Evolutionary conservation across 2,329 filamentous ascomycete species (phyloP), one percentile per base, ranked within the genome.

Genomic region (Camillea tinctor): DNA sequence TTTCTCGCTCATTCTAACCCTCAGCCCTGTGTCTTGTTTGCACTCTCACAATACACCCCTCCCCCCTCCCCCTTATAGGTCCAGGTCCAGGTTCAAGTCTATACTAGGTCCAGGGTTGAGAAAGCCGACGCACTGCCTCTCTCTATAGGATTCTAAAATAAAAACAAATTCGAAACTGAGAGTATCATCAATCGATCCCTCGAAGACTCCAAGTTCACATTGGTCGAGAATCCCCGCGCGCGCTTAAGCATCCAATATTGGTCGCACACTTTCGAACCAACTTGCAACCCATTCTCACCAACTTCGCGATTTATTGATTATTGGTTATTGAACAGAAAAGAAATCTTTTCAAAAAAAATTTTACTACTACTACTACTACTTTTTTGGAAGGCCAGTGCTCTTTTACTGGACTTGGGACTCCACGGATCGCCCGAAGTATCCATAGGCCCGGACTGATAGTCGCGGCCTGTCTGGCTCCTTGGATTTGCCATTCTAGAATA

Each of bases 401-500:
- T 21, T 9, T 26, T 26, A 26, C n/a, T n/a, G n/a, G n/a, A 21
- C 49, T 19, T n/a, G n/a, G 49, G 19, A 21, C 49, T 21, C 21
- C 49, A 50, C 49, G 49, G 36, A 44, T 44, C 36, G 36, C 17
- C 36, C 36, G 26, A 44, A n/a, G 36, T 44, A 15, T n/a, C 17
- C 36, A 44, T 11, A 44, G 36, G 36, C n/a, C 36, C 36, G 36
- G 60, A 56, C 59, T 26, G 26, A 56, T 54, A 50, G 49, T 50
- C 49, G 19, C 49, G 49, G 9, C 19, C 49, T 21, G 49, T 23
- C 21, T 53, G 22, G 54, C 50, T 55, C 62, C 58, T 60, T 60
- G 40, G 54, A 55, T 64, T 58, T 57, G 50, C 60, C 58, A 62
- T 65, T 66, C 59, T 60, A 63, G 50, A 62, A 54, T 56, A 54